phyloP scores from a whole-genome alignment of 371 early-diverging fungal genomes.

The Mucor circinelloides region DNA sequence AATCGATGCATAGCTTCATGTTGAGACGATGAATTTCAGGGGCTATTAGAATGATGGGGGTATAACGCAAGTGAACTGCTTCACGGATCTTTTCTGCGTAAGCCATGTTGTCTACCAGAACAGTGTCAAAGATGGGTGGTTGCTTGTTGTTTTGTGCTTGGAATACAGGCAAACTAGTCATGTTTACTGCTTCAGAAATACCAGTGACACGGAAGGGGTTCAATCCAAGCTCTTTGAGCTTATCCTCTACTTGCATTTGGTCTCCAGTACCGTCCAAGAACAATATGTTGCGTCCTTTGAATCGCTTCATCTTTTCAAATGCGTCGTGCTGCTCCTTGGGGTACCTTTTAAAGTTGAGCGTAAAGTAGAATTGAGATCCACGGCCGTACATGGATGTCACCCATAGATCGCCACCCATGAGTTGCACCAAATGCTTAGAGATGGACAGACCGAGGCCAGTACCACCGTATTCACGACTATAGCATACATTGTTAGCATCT shows the following conservation, averaged over 20 bases:
- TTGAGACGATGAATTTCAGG: slow-evolving; percentile 46
- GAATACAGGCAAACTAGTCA: slow-evolving; percentile 33
- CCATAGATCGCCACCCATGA: slow-evolving; percentile 83
- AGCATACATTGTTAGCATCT: neutral
- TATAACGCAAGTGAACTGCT: slow-evolving; percentile 55
- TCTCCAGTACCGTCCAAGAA: slow-evolving; percentile 54
- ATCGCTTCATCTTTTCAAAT: slow-evolving; percentile 47
- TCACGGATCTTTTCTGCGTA: slow-evolving; percentile 60
- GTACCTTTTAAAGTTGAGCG: slow-evolving; percentile 47
- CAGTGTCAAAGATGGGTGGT: slow-evolving; percentile 54
- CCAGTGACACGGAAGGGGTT: slow-evolving; percentile 43
- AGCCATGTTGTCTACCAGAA: slow-evolving; percentile 60
- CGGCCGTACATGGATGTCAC: slow-evolving; percentile 70
- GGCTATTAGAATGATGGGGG: slow-evolving; percentile 66
- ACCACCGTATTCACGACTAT: slow-evolving; percentile 79
- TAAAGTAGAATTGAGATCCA: slow-evolving; percentile 79
- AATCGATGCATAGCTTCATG: slow-evolving; percentile 66
- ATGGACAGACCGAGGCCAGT: slow-evolving; percentile 87
- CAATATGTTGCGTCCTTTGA: slow-evolving; percentile 50
- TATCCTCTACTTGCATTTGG: slow-evolving; percentile 30
- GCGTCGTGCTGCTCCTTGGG: slow-evolving; percentile 14
- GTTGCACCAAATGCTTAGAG: slow-evolving; percentile 69
- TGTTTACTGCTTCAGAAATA: slow-evolving; percentile 47
- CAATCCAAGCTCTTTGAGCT: slow-evolving; percentile 41
- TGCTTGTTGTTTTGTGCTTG: slow-evolving; percentile 25